Evolutionary conservation across 495 filamentous ascomycete genomes (phyloP), one percentile per base, ranked within the genome.

Genomic region (Penicillium simplicissimum): DNA sequence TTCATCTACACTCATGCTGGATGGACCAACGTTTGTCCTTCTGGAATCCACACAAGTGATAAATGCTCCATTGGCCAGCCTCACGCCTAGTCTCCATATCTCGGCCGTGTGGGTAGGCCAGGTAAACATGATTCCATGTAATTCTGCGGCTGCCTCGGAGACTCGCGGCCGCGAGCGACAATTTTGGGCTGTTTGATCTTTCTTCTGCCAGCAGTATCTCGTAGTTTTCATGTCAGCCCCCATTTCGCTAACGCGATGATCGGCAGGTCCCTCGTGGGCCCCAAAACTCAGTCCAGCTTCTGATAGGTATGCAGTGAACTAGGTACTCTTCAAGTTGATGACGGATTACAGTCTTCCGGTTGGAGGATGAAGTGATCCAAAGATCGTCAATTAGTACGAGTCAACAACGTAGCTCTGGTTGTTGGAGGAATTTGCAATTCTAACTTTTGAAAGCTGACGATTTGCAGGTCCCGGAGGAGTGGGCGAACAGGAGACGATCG

Each of bases 401-500:
- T 45, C 17, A 45, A 45, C 8, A 2, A 10, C 42, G 13, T 21
- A 45, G 8, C 45, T 33, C 28, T 31, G 28, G 28, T 4, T 31
- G 28, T 47, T 35, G 25, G 40, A 62, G 65, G 60, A 68, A 35
- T 45, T 61, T 65, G 47, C 40, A 48, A 49, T 49, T 49, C 45
- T 25, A 49, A 49, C 25, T 25, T 49, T 49, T 4, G 11, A 38
- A 61, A 61, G 59, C 52, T 45, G 21, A 49, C 40, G 31, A 59
- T 67, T 58, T 51, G 63, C 47, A 63, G 57, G 67, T 72, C 69
- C 74, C 73, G 69, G 62, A 68, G 62, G 61, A 62, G 34, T 65
- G 76, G 76, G 65, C 65, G 69, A 73, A 68, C 68, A 68, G 64
- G 38, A 74, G 70, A 61, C 63, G 66, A 74, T 71, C 71, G 45